Conservation (phyloP, 2,329 filamentous ascomycete genomes). For the Colletotrichum tabaci region DNA sequence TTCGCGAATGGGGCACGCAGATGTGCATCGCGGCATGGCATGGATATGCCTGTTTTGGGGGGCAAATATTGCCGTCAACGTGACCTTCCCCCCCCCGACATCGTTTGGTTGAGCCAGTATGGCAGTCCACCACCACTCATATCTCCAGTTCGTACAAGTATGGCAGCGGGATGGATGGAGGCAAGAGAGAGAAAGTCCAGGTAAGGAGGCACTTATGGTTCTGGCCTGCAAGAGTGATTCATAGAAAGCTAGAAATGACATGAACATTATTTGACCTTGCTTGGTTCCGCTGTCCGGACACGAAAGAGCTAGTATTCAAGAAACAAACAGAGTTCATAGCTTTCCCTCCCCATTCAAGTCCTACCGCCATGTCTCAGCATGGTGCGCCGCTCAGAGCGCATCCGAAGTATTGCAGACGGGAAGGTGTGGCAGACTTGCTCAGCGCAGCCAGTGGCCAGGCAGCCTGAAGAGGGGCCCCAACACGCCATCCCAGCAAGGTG, state of each 20-base stretch:
- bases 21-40: conserved; percentile 27
- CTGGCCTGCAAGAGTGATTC: conserved; percentile 1
- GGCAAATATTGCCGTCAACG: conserved; percentile 6
- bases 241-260: conserved; percentile 33
- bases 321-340: conserved; percentile 39
- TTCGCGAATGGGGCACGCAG: conserved; percentile 12
- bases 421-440: conserved; percentile 36
- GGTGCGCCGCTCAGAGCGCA: conserved; percentile 36
- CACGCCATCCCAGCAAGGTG: conserved; percentile 19
- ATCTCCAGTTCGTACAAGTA: conserved; percentile 18
- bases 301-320: not conserved
- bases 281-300: not conserved
- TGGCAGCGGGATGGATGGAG: not conserved
- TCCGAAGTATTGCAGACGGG: conserved; percentile 31
- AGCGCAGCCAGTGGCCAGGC: conserved; percentile 23
- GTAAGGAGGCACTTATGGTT: not conserved
- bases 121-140: no score
- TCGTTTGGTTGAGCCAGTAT: conserved; percentile 18
- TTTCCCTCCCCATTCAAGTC: conserved; percentile 25
- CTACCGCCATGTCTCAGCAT: conserved; percentile 40
- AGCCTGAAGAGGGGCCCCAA: conserved; percentile 28
- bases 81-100: conserved; percentile 10
- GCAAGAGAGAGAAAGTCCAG: not conserved
- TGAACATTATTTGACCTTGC: not conserved
- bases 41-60: conserved; percentile 31